A percentile compares a stretch with the other conserved stretches of the same genome.
Conservation (phyloP, 129 eudicot genomes). For the carrot (Daucus carota) region DH1_v3.0 NC_030389.2:30062501-30063000, state of each 20-base stretch:
- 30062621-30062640: neutral
- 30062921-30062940: conserved; percentile 43
- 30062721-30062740: conserved; percentile 82
- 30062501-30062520: no score
- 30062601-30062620: no score
- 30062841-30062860: conserved; percentile 62
- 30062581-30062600: no score
- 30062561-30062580: no score
- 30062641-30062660: conserved; percentile 26
- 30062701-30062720: conserved; percentile 35
- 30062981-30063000: conserved; percentile 76
- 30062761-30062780: conserved; percentile 42
- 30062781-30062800: conserved; percentile 55
- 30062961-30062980: conserved; percentile 68
- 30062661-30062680: conserved; percentile 63
- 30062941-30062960: conserved; percentile 54
- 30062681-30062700: conserved; percentile 34
- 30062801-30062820: conserved; percentile 57
- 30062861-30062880: conserved; percentile 56
- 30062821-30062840: conserved; percentile 41
- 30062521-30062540: no score
- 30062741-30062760: conserved; percentile 76
- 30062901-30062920: conserved; percentile 41
- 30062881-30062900: conserved; percentile 37
- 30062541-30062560: no score